Conservation (phyloP, 225 moss, liverwort and hornwort species). For the Ulota crispa region DNA sequence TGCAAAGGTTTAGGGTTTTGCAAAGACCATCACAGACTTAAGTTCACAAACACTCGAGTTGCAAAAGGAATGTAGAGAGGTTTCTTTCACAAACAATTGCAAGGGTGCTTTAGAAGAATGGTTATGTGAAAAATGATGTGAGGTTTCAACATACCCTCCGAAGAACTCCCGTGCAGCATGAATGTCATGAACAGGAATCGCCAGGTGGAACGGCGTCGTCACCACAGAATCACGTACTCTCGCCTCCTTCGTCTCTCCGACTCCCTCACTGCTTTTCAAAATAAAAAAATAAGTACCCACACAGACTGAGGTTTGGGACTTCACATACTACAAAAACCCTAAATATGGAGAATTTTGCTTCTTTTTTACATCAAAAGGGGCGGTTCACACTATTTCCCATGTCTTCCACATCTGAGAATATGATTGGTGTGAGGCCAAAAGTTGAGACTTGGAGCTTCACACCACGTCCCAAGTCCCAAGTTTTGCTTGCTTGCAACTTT, state of each 20-base stretch:
- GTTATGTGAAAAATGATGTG: not conserved
- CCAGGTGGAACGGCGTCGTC: constrained; percentile 49
- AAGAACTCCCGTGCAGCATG: constrained; percentile 54
- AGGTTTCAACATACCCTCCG: constrained; percentile 37
- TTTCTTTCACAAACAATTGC: not conserved
- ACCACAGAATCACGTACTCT: not conserved
- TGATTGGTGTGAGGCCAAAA: too few relatives aligned
- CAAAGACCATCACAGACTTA: too few relatives aligned
- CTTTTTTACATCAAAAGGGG: too few relatives aligned
- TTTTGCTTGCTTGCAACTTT: too few relatives aligned
- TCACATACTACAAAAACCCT: not conserved
- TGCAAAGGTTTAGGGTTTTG: too few relatives aligned
- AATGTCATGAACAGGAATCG: constrained; percentile 58
- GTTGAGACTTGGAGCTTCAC: too few relatives aligned
- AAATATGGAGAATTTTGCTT: not conserved
- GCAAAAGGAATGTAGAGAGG: not conserved
- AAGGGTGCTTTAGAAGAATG: not conserved
- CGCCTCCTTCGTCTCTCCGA: constrained; percentile 12
- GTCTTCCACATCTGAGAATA: too few relatives aligned
- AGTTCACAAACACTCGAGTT: too few relatives aligned
- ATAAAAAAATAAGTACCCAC: not conserved
- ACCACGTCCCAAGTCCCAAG: too few relatives aligned
- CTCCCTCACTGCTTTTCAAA: constrained; percentile 24
- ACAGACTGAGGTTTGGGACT: not conserved
- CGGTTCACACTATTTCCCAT: too few relatives aligned